Evolutionary conservation across 495 filamentous ascomycete species (phyloP).

Genomic region (Baudoinia panamericana): DNA sequence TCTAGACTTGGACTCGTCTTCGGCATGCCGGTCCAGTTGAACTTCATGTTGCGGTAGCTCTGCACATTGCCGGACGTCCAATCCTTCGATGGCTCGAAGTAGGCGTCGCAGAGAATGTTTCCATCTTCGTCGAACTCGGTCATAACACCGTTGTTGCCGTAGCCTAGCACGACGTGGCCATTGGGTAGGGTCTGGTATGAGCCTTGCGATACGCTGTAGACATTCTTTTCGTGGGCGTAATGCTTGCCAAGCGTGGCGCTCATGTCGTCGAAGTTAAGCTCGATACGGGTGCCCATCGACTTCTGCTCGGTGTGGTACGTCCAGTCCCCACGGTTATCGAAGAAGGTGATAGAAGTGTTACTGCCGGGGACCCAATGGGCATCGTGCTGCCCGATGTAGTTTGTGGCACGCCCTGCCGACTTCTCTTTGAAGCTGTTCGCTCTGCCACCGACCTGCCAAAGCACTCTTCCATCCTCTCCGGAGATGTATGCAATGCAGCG

Average conservation of each 20-base stretch:
- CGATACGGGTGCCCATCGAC: conserved; percentile 13
- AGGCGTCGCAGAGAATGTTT: conserved; percentile 20
- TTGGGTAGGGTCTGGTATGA: conserved; percentile 21
- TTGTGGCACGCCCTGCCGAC: conserved; percentile 19
- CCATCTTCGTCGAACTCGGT: conserved; percentile 21
- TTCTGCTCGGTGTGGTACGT: not conserved
- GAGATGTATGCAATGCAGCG: conserved; percentile 1
- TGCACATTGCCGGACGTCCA: conserved; percentile 18
- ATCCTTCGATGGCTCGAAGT: conserved; percentile 11
- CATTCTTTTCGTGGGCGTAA: conserved; percentile 15
- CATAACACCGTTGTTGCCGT: conserved; percentile 17
- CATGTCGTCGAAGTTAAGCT: conserved; percentile 18
- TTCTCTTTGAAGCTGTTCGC: conserved; percentile 19
- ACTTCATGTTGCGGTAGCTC: conserved; percentile 23
- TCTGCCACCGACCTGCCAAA: conserved; percentile 24
- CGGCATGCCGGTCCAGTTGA: conserved; percentile 22
- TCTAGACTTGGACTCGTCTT: conserved; percentile 13
- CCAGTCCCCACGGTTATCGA: conserved; percentile 24
- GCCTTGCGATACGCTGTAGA: conserved; percentile 21
- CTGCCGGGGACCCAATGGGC: conserved; percentile 20
- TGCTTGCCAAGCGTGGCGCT: conserved; percentile 15
- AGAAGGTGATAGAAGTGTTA: conserved; percentile 20
- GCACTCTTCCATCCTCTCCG: conserved; percentile 9
- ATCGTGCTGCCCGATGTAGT: conserved; percentile 25
- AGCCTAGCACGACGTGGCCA: conserved; percentile 23